These are phyloP conservation scores for Calocera cornea DNA, from an alignment of 768 basidiomycete genomes.

Conservation along the genomic window DNA sequence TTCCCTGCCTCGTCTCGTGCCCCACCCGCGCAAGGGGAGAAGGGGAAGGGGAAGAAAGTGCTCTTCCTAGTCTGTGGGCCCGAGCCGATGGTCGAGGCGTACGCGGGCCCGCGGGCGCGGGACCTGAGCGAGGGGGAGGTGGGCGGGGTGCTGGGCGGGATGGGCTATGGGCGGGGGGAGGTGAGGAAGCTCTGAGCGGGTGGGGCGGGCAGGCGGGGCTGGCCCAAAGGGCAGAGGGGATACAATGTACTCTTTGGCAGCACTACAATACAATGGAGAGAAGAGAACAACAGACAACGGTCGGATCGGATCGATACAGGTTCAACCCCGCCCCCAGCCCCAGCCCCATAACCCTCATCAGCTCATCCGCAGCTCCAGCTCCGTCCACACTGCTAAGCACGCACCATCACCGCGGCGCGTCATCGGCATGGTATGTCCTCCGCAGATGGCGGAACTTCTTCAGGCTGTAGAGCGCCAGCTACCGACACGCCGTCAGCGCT, in stretches of 20 bases:
- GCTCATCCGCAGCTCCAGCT: no score
- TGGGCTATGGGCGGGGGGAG: constrained; percentile 41
- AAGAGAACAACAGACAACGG: no score
- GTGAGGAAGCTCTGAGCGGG: constrained; percentile 54
- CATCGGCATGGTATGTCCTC: constrained; percentile 39
- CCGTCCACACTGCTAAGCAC: no score
- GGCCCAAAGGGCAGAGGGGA: neutral
- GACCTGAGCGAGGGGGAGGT: constrained; percentile 52
- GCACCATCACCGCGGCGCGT: neutral
- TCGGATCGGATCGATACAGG: no score
- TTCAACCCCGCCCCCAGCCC: no score
- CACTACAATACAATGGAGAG: no score
- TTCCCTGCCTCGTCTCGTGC: no score
- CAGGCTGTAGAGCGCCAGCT: constrained; percentile 65
- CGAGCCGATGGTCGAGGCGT: constrained; percentile 66
- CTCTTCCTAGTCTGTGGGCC: constrained; percentile 74
- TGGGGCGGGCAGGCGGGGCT: neutral
- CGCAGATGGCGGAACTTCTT: constrained; percentile 72
- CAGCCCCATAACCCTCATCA: no score
- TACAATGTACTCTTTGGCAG: no score
- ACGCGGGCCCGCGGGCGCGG: constrained; percentile 47
- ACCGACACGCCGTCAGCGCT: constrained; percentile 27
- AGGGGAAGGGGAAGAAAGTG: constrained; percentile 28
- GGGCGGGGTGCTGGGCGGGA: constrained; percentile 47
- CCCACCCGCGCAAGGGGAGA: neutral